Conservation (phyloP, 306 rosid genomes). For the Trifolium pratense region DNA sequence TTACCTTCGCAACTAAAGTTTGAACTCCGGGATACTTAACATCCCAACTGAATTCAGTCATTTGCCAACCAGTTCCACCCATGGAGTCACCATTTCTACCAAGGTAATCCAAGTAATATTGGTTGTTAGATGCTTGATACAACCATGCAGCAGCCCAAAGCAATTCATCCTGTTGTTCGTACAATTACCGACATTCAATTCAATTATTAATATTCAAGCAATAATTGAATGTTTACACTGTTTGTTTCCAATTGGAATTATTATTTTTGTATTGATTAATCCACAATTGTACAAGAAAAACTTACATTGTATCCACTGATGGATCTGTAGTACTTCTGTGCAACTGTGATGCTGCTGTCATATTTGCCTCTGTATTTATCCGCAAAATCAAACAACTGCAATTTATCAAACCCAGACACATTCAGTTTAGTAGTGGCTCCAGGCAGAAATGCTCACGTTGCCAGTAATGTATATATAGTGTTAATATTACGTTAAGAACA, state of each 20-base stretch:
- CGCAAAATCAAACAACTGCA: conserved; percentile 90
- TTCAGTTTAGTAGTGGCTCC: conserved; percentile 8
- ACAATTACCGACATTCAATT: conserved; percentile 33
- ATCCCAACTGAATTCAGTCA: conserved; percentile 96
- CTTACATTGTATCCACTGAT: conserved; percentile 90
- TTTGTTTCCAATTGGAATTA: not conserved
- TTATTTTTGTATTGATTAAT: not conserved
- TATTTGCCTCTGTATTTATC: conserved; percentile 94
- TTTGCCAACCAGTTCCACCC: conserved; percentile 96
- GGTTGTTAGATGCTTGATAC: conserved; percentile 82
- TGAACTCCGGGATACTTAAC: conserved; percentile 93
- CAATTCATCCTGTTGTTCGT: conserved; percentile 71
- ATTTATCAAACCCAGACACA: not conserved
- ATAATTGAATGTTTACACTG: not conserved
- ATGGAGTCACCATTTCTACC: conserved; percentile 79
- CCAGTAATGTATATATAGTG: no score
- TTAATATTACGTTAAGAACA: no score
- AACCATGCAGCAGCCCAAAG: conserved; percentile 99
- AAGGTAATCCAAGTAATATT: conserved; percentile 80
- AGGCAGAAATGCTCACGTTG: not conserved
- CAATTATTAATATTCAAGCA: conserved; percentile 31
- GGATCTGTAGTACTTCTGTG: conserved; percentile 86
- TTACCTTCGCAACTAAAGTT: conserved; percentile 85
- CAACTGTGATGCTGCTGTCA: conserved; percentile 82
- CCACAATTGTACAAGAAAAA: not conserved